These are phyloP conservation scores for Leishmania tropica DNA, from an alignment of 208 protist species.

Conservation along the genomic window DNA sequence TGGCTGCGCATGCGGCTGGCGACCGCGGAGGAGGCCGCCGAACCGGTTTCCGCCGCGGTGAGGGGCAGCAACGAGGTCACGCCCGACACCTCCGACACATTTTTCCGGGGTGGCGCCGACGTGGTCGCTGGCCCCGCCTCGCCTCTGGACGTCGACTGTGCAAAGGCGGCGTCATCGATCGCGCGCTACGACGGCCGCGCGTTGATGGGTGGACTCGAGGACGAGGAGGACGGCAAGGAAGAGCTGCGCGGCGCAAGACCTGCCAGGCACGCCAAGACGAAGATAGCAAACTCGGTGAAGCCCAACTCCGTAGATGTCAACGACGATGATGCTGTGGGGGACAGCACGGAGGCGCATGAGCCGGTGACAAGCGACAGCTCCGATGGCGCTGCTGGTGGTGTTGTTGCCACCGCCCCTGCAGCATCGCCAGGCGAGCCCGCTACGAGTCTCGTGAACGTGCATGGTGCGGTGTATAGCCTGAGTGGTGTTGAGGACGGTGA, in stretches of 20 bases:
- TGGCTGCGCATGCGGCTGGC: constrained; percentile 38
- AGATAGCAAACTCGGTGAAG: background rate
- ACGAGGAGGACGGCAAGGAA: background rate
- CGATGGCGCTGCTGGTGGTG: background rate
- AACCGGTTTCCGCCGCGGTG: background rate
- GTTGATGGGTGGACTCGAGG: background rate
- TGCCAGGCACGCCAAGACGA: background rate
- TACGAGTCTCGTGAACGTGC: background rate
- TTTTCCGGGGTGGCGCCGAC: background rate
- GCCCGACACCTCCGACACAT: background rate
- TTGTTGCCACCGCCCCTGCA: background rate
- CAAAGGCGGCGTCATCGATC: background rate
- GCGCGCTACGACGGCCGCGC: background rate
- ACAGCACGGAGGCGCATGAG: background rate
- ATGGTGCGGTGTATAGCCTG: background rate
- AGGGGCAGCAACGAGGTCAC: background rate
- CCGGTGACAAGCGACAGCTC: background rate
- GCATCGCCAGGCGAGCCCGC: background rate
- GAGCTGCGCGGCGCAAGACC: background rate
- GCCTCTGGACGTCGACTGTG: background rate
- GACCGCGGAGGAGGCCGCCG: background rate
- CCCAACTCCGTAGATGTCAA: background rate
- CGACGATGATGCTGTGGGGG: background rate
- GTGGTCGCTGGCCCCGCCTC: background rate
- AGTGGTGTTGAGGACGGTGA: constrained; percentile 15